phyloP scores from a whole-genome alignment of 2,329 filamentous ascomycete species.

The Aspergillus sp. region DNA sequence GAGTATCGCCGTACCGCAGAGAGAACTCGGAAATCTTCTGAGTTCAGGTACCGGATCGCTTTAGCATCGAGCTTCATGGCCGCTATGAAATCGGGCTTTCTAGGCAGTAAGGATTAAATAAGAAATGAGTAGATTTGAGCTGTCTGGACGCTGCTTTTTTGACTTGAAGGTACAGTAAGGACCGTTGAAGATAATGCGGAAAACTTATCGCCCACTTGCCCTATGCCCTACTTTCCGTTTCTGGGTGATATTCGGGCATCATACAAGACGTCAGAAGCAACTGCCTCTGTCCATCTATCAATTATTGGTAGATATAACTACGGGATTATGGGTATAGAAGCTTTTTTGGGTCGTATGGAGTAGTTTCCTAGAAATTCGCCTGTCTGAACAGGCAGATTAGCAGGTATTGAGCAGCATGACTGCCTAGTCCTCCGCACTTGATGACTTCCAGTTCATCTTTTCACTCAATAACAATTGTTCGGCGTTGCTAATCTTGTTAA shows the following conservation, averaged over 20 bases:
- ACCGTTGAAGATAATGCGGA: constrained; percentile 12
- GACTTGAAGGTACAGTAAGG: not conserved
- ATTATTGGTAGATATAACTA: too few species aligned
- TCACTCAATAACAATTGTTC: too few species aligned
- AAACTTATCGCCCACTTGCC: constrained; percentile 27
- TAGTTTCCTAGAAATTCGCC: too few species aligned
- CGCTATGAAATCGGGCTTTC: constrained; percentile 1
- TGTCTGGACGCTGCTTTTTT: not conserved
- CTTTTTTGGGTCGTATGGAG: too few species aligned
- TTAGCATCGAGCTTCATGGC: constrained; percentile 93
- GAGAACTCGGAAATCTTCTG: constrained; percentile 92
- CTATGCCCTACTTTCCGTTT: constrained; percentile 35
- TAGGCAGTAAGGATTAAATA: not conserved
- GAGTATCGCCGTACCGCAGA: constrained; percentile 60
- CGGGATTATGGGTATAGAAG: too few species aligned
- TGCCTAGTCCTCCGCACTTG: too few species aligned
- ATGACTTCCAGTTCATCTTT: too few species aligned
- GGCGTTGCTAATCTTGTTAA: too few species aligned
- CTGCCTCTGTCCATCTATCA: too few species aligned
- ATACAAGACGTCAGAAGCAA: not conserved
- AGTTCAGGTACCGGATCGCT: constrained; percentile 81
- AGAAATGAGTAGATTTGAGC: not conserved
- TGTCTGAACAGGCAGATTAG: too few species aligned
- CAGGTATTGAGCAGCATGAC: too few species aligned
- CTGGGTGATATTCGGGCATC: constrained; percentile 8